Conservation (phyloP, 1,284 basidiomycete species). For the Athelia psychrophila region DNA sequence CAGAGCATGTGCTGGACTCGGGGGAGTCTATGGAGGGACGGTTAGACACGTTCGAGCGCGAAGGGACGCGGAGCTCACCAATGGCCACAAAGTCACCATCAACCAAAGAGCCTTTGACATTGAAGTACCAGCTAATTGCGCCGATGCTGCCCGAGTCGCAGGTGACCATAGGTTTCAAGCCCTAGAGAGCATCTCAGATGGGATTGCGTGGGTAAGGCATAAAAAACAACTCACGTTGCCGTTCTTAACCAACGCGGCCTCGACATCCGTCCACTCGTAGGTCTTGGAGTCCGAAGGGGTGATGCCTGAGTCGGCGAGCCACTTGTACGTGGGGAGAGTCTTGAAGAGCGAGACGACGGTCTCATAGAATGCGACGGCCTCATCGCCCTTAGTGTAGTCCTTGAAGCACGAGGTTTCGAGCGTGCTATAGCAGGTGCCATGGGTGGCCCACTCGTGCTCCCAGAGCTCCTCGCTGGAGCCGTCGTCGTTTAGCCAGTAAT, state of each 20-base stretch:
- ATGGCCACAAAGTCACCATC: slow-evolving; percentile 25
- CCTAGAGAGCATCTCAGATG: slow-evolving; percentile 11
- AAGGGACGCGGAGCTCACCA: slow-evolving; percentile 8
- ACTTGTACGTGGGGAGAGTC: slow-evolving; percentile 35
- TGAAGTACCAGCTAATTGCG: slow-evolving; percentile 25
- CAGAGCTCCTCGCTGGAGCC: neutral
- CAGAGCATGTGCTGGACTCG: neutral
- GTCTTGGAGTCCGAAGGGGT: slow-evolving; percentile 26
- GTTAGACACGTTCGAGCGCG: no score
- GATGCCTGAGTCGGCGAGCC: slow-evolving; percentile 34
- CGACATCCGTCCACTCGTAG: slow-evolving; percentile 32
- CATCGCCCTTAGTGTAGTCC: neutral
- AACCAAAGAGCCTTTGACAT: slow-evolving; percentile 22
- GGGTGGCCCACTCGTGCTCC: slow-evolving; percentile 19
- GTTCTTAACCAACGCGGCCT: slow-evolving; percentile 24
- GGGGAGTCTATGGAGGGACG: neutral
- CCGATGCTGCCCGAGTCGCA: slow-evolving; percentile 22
- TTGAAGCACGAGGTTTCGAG: slow-evolving; percentile 22
- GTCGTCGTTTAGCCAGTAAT: slow-evolving; percentile 21
- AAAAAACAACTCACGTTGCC: slow-evolving; percentile 12
- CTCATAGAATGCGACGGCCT: slow-evolving; percentile 30
- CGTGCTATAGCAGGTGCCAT: slow-evolving; percentile 31
- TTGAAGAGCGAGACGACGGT: slow-evolving; percentile 26
- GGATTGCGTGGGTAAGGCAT: neutral
- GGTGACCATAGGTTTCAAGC: slow-evolving; percentile 16